phyloP scores from a whole-genome alignment of 192 early-diverging fungal genomes.

The Backusella tarrabulga region DNA sequence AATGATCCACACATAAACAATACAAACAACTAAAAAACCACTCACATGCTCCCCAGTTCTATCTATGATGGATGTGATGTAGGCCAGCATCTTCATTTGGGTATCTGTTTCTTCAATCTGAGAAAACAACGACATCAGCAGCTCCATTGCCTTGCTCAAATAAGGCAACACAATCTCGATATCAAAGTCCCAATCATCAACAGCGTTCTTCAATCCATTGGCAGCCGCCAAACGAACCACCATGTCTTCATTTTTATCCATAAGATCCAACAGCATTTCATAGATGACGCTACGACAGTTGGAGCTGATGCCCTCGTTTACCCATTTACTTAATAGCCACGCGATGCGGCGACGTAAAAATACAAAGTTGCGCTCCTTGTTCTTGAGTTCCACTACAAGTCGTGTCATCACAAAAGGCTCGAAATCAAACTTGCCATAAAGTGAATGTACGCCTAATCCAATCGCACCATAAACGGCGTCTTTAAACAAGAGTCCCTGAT shows the following conservation, averaged over 20 bases:
- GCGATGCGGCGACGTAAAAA: slow-evolving; percentile 69
- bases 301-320: slow-evolving; percentile 71
- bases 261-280: slow-evolving; percentile 65
- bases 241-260: slow-evolving; percentile 69
- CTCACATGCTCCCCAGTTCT: slow-evolving; percentile 66
- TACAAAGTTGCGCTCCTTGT: slow-evolving; percentile 46
- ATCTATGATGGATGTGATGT: slow-evolving; percentile 73
- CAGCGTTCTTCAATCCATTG: slow-evolving; percentile 56
- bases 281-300: slow-evolving; percentile 66
- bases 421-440: slow-evolving; percentile 83
- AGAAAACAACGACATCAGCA: slow-evolving; percentile 57
- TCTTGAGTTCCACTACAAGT: slow-evolving; percentile 54
- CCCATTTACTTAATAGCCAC: slow-evolving; percentile 85
- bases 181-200: slow-evolving; percentile 93
- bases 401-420: slow-evolving; percentile 69
- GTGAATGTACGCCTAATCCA: slow-evolving; percentile 76
- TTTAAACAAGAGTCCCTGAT: slow-evolving; percentile 57
- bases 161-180: slow-evolving; percentile 63
- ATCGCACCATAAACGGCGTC: slow-evolving; percentile 79
- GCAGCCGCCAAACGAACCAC: slow-evolving; percentile 81
- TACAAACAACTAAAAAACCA: neutral
- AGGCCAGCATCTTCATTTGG: slow-evolving; percentile 70
- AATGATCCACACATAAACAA: neutral
- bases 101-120: slow-evolving; percentile 75
- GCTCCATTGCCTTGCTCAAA: slow-evolving; percentile 55